Base-by-base conservation (phyloP, 1,284 basidiomycete genomes). In the Waitea zeae region DNA sequence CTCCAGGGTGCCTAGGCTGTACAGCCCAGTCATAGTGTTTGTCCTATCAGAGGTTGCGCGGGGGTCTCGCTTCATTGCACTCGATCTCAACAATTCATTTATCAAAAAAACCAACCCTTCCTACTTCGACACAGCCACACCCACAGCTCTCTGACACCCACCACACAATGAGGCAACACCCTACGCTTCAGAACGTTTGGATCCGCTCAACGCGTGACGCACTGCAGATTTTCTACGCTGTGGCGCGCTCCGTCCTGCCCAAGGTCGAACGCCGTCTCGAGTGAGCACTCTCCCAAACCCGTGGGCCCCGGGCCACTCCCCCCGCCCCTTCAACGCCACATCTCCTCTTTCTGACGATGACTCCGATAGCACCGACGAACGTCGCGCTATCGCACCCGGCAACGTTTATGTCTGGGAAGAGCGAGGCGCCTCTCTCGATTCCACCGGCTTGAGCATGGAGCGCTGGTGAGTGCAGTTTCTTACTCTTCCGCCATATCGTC, bases 371-470 rank as follows among this genome's bases (percentile, higher is more conserved):
- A n/a, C 33, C 12, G 33, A 35, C 26, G 34, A 74, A 44, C 61
- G 72, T 22, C 58, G 67, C 33, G 62, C 67, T 27, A 74, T 76
- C 43, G 44, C 60, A 15, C 60, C 79, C 3, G 81, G 81, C 28
- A 79, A 81, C 44, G 75, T 83, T 18, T 86, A 82, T 44, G 77
- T 86, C 40, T 86, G 81, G 81, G 81, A 84, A 50, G 81, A 83
- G 46, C 73, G 76, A 45, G 73, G 74, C 33, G 71, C 75, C 13
- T 80, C 74, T 46, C 71, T 72, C 12, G 80, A 84, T 30, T 71
- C 74, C 18, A 76, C 75, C 12, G 79, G 79, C 11, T 64, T 82
- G 35, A 76, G 78, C 35, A 83, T 83, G 73, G 80, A 83, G 47
- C 61, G 80, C 46, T 81, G 78, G 80, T 80, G 45, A 40, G 62